Conservation (phyloP, 2,329 filamentous ascomycete species). For the Orbilia blumenaviensis region DNA sequence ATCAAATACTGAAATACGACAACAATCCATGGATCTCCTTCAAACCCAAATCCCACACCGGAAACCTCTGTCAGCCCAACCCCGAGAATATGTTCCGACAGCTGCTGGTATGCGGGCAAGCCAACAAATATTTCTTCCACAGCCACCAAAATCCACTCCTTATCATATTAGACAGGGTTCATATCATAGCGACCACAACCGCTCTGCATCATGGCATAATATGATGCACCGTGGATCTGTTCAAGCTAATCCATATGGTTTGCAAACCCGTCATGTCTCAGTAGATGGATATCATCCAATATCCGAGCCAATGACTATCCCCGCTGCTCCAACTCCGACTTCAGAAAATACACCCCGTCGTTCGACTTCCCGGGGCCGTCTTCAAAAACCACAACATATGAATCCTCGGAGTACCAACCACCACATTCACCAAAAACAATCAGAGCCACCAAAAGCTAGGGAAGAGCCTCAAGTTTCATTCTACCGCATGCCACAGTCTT, state of each 20-base stretch:
- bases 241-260: conserved; percentile 15
- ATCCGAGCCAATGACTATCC: conserved; percentile 5
- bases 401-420: conserved; percentile 7
- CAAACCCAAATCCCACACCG: conserved; percentile 29
- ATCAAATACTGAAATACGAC: background rate
- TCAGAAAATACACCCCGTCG: background rate
- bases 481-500: conserved; percentile 36
- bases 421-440: conserved; percentile 7
- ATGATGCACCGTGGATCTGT: conserved; percentile 23
- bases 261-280: conserved; percentile 29
- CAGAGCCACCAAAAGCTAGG: background rate
- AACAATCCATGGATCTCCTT: conserved; percentile 37
- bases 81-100: conserved; percentile 7
- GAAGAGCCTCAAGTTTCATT: conserved; percentile 46
- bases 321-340: background rate
- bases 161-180: conserved; percentile 43
- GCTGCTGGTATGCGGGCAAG: background rate
- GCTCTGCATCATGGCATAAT: conserved; percentile 39
- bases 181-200: background rate
- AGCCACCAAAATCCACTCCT: conserved; percentile 38
- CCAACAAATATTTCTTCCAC: conserved; percentile 39
- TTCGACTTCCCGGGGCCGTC: conserved; percentile 38
- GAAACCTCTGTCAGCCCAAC: conserved; percentile 1
- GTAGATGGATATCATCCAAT: conserved; percentile 28
- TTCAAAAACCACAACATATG: conserved; percentile 45